Conservation (phyloP, 441 rosid species). For the Metrosideros polymorpha region DNA sequence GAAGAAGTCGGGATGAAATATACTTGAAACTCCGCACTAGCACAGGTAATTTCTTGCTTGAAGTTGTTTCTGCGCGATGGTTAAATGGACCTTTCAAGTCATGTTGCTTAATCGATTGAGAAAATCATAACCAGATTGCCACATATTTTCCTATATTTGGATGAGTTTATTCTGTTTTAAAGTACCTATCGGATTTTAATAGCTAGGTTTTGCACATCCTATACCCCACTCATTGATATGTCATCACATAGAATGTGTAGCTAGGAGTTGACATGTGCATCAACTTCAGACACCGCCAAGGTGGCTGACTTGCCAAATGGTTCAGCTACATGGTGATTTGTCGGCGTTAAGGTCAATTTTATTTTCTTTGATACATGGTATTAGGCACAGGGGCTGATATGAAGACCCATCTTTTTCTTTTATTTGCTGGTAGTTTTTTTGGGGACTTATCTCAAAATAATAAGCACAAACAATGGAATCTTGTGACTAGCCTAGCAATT, state of each 20-base stretch:
- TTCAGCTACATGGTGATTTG: background rate
- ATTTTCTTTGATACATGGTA: background rate
- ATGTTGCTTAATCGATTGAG: background rate
- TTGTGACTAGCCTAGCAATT: background rate
- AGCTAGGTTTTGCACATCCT: background rate
- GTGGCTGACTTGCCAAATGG: background rate
- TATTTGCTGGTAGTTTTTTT: background rate
- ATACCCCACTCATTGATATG: background rate
- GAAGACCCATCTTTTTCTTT: background rate
- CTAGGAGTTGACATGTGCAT: background rate
- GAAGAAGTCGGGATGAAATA: conserved; percentile 81
- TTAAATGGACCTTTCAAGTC: background rate
- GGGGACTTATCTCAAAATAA: background rate
- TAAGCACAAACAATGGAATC: background rate
- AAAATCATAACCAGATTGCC: background rate
- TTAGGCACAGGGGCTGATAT: background rate
- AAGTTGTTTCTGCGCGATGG: background rate
- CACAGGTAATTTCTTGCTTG: conserved; percentile 40
- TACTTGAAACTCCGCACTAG: conserved; percentile 76
- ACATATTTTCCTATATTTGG: background rate
- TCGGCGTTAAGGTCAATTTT: background rate
- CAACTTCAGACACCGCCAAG: background rate
- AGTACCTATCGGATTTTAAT: background rate
- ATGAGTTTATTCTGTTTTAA: background rate
- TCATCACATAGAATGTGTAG: background rate